phyloP scores from a whole-genome alignment of 129 eudicot species.

The Saposhnikovia divaricata region DNA sequence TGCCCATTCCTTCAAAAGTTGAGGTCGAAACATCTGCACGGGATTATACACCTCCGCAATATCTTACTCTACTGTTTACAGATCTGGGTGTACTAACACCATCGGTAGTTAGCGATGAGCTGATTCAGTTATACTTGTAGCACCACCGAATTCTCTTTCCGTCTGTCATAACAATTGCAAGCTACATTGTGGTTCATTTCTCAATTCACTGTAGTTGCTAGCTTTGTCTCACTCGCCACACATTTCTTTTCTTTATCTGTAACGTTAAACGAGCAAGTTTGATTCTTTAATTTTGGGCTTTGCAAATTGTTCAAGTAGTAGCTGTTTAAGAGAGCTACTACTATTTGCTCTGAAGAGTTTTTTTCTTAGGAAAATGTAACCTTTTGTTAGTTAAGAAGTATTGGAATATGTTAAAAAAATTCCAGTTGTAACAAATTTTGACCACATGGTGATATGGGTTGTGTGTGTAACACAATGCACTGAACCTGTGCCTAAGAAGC shows the following conservation, averaged over 20 bases:
- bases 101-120: slow-evolving; percentile 92
- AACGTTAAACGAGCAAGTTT: neutral
- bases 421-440: neutral
- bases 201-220: neutral
- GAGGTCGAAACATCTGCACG: slow-evolving; percentile 89
- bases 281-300: neutral
- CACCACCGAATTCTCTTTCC: too few relatives aligned
- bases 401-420: neutral
- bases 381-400: neutral
- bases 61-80: slow-evolving; percentile 77
- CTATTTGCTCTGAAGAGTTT: too few relatives aligned
- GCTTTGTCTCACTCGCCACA: neutral
- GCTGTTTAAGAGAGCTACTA: neutral
- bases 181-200: neutral
- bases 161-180: neutral
- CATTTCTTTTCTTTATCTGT: neutral
- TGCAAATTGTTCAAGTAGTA: neutral
- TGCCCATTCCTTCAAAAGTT: slow-evolving; percentile 85
- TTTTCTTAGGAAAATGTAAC: neutral
- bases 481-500: neutral
- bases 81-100: slow-evolving; percentile 93
- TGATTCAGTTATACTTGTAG: slow-evolving; percentile 75
- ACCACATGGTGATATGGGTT: neutral
- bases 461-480: neutral
- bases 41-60: slow-evolving; percentile 95